Evolutionary conservation across 164 flowering plant species (phyloP), one percentile per base, ranked within the genome.

Genomic region (Platanus orientalis): DNA sequence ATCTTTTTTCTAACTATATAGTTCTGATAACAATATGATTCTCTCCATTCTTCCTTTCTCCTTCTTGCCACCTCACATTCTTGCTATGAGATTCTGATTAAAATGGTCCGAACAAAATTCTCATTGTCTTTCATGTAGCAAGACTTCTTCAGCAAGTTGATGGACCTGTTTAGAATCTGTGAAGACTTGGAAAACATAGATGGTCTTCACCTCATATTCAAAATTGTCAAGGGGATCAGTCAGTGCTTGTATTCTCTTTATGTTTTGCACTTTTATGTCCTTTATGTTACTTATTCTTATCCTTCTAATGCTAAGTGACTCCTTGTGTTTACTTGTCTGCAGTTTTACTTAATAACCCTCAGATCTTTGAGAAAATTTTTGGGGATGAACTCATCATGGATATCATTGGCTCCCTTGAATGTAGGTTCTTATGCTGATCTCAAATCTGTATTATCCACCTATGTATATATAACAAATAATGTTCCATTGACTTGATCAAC

Each of bases 331-430:
- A 21, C 26, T 60, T 78, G 27, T 65, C 25, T 85, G 83, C 96
- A 94, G 99, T 94, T 74, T 40, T 86, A 63, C 88, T 94, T 30
- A 94, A 94, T 70, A 88, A 82, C 60, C 65, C 87, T 50, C 96
- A 79, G 71, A 88, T 94, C 48, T 88, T 87, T 75, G 99, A 92
- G 74, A 91, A 80, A 77, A 79, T 94, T 39, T 91, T 94, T 73
- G 82, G 90, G 50, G 97, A 94, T 71, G 99, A 94, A 34, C 61
- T 86, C 69, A 83, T 94, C 66, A 88, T 94, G 96, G 97, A 94
- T 73, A 73, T 94, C 28, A 85, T 92, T 73, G 97, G 99, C 25
- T 78, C 83, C 40, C 93, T 95, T 29, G 99, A 95, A 72, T 83
- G 99, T 95, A 82, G 73, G 96, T 82, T 75, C 64, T 52, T 57